phyloP scores from a whole-genome alignment of 805 yeast genomes.

The Blastobotrys peoriensis region DNA sequence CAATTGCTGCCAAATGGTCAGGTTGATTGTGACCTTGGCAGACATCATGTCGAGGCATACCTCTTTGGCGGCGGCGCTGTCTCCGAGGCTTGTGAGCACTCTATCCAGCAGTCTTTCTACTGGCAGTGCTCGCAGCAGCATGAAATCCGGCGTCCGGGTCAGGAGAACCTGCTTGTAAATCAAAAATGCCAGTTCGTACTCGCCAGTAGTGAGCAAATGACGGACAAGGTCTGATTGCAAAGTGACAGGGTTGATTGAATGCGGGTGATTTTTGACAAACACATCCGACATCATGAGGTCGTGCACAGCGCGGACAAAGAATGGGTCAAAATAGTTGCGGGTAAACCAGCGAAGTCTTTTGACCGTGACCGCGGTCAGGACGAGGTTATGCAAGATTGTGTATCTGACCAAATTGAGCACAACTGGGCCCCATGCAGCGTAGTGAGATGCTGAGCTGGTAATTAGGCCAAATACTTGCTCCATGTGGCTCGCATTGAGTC shows the following conservation, averaged over 20 bases:
- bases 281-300: not conserved
- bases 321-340: not conserved
- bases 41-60: not conserved
- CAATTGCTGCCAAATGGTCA: not conserved
- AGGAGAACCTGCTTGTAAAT: not conserved
- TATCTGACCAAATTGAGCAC: not conserved
- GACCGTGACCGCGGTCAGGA: not conserved
- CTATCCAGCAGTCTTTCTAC: not conserved
- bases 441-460: too few species aligned
- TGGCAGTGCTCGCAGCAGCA: not conserved
- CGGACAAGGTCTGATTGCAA: not conserved
- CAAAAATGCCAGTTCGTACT: not conserved
- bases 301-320: not conserved
- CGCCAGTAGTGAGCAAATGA: not conserved
- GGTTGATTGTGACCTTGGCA: not conserved
- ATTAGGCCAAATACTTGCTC: too few species aligned
- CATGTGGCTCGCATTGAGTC: too few species aligned
- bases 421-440: not conserved
- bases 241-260: not conserved
- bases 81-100: not conserved
- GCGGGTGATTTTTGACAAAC: not conserved
- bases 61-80: not conserved
- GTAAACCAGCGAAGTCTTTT: not conserved
- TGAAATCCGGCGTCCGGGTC: not conserved
- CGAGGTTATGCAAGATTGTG: not conserved